Conservation (phyloP, 495 filamentous ascomycete species). For the Lepidopterella palustris region DNA sequence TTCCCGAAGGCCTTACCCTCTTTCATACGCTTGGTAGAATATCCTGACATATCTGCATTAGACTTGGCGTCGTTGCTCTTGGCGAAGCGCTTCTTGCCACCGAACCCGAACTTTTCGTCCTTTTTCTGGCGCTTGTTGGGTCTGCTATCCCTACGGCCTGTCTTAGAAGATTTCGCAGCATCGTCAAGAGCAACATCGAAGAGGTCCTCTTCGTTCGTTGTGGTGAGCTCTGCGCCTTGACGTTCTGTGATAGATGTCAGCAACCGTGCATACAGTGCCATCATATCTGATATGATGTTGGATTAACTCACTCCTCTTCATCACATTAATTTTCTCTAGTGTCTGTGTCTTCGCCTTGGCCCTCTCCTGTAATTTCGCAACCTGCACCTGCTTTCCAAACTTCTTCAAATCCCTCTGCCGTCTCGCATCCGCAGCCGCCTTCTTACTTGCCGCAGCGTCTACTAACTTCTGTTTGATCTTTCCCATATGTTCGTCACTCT, state of each 20-base stretch:
- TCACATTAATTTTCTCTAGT: slow-evolving; percentile 81
- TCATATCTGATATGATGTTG: background rate
- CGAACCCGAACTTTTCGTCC: slow-evolving; percentile 86
- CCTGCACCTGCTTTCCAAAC: slow-evolving; percentile 97
- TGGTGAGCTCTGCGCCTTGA: slow-evolving; percentile 55
- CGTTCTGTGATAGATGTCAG: slow-evolving; percentile 64
- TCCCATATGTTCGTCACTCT: slow-evolving; percentile 96
- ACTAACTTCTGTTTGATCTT: slow-evolving; percentile 89
- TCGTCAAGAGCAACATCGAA: slow-evolving; percentile 94
- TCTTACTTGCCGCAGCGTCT: slow-evolving; percentile 85
- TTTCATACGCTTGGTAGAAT: slow-evolving; percentile 83
- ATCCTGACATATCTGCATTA: slow-evolving; percentile 69
- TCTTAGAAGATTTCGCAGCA: slow-evolving; percentile 33
- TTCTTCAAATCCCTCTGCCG: slow-evolving; percentile 95
- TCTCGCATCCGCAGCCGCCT: slow-evolving; percentile 83
- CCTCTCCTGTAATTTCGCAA: slow-evolving; percentile 89
- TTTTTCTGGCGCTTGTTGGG: slow-evolving; percentile 83
- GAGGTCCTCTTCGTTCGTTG: slow-evolving; percentile 72
- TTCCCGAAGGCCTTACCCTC: slow-evolving; percentile 33
- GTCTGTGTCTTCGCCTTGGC: slow-evolving; percentile 84
- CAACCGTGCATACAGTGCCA: too few species aligned
- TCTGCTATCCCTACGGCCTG: slow-evolving; percentile 31
- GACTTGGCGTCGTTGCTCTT: slow-evolving; percentile 85
- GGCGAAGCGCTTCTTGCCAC: slow-evolving; percentile 81
- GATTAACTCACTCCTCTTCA: slow-evolving; percentile 78